phyloP scores from a whole-genome alignment of 805 yeast species.

The Hagleromyces aurorensis region DNA sequence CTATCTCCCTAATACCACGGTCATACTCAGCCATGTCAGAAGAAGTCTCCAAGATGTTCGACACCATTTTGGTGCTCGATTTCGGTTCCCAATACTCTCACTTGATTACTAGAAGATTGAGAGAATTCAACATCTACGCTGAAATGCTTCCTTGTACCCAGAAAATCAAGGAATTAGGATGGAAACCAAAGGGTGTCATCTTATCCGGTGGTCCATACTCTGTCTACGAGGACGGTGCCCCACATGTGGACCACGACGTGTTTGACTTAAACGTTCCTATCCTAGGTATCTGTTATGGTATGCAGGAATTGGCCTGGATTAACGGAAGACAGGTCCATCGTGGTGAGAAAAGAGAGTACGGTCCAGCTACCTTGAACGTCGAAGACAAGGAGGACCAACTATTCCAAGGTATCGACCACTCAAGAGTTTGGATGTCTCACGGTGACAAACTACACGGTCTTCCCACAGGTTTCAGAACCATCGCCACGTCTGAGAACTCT shows the following conservation, averaged over 20 bases:
- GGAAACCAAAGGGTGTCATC: constrained; percentile 96
- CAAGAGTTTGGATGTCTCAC: constrained; percentile 99
- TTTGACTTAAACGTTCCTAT: constrained; percentile 90
- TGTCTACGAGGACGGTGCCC: constrained; percentile 90
- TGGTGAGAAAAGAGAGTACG: constrained; percentile 97
- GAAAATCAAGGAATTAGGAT: constrained; percentile 80
- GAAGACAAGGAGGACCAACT: constrained; percentile 59
- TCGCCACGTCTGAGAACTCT: constrained; percentile 89
- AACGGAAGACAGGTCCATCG: constrained; percentile 86
- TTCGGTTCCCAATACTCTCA: constrained; percentile 99
- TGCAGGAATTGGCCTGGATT: constrained; percentile 98
- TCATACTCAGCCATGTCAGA: too few relatives aligned
- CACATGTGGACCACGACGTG: constrained; percentile 93
- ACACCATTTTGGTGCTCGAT: constrained; percentile 94
- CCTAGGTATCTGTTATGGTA: constrained; percentile 96
- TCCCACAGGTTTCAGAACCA: constrained; percentile 81
- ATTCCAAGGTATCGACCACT: constrained; percentile 84
- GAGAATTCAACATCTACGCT: constrained; percentile 97
- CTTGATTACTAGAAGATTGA: constrained; percentile 89
- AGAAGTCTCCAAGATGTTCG: constrained; percentile 81
- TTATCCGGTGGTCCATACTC: constrained; percentile 97
- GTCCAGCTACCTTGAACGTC: constrained; percentile 85
- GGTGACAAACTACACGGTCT: constrained; percentile 90
- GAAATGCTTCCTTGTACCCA: constrained; percentile 99
- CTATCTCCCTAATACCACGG: too few relatives aligned